A percentile compares a stretch with the other conserved stretches of the same genome.
Evolutionary conservation across 192 early-diverging fungal species (phyloP).

Genomic region (Spizellomyces sp.): DNA sequence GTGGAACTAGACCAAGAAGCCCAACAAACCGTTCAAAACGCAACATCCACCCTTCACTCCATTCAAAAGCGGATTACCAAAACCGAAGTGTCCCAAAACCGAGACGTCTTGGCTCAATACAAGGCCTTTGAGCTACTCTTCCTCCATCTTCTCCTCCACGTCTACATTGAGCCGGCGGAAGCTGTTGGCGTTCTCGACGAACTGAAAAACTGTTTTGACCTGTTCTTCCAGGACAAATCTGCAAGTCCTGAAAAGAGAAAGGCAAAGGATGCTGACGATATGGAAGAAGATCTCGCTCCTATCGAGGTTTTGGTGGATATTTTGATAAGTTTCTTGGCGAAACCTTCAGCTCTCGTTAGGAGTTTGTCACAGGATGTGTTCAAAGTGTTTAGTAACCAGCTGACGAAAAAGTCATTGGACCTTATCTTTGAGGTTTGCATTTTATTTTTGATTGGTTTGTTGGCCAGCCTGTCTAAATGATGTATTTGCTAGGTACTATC

Average conservation of each 20-base stretch:
- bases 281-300: slow-evolving; percentile 69
- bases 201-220: slow-evolving; percentile 72
- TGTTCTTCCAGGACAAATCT: slow-evolving; percentile 56
- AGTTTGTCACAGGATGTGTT: slow-evolving; percentile 82
- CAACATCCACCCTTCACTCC: slow-evolving; percentile 38
- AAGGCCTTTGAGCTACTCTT: slow-evolving; percentile 76
- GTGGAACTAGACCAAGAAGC: slow-evolving; percentile 45
- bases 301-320: slow-evolving; percentile 95
- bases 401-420: slow-evolving; percentile 77
- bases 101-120: slow-evolving; percentile 54
- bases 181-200: slow-evolving; percentile 68
- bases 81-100: slow-evolving; percentile 15
- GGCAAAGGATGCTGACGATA: slow-evolving; percentile 15
- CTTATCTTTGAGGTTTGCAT: slow-evolving; percentile 68
- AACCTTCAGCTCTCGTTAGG: slow-evolving; percentile 74
- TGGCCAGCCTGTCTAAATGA: not conserved
- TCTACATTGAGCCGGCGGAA: slow-evolving; percentile 67
- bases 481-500: slow-evolving; percentile 46
- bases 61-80: slow-evolving; percentile 33
- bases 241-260: slow-evolving; percentile 33
- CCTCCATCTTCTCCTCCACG: slow-evolving; percentile 64
- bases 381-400: slow-evolving; percentile 72
- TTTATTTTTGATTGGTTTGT: not conserved
- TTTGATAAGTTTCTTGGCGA: slow-evolving; percentile 83
- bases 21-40: slow-evolving; percentile 41